Evolutionary conservation across 192 early-diverging fungal species (phyloP).

Genomic region (Dispira simplex): DNA sequence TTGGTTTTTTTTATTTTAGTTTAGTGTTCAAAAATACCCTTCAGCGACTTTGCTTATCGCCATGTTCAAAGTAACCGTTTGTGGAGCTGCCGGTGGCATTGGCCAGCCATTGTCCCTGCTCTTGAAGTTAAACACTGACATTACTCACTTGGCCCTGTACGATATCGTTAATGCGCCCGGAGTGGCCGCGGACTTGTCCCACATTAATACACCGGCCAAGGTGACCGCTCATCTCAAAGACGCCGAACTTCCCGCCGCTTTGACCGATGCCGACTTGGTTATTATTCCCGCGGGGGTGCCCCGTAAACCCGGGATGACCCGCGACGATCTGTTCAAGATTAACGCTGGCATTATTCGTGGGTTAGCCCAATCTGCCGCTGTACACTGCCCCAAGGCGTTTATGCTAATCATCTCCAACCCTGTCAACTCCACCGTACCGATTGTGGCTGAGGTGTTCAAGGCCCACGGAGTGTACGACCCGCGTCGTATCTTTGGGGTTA

Average conservation of each 20-base stretch:
- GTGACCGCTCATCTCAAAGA: conserved; percentile 56
- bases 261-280: conserved; percentile 46
- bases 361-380: conserved; percentile 64
- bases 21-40: no score
- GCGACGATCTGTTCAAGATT: conserved; percentile 97
- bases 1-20: no score
- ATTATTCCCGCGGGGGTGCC: conserved; percentile 96
- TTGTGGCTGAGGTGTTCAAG: conserved; percentile 83
- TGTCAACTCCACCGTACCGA: conserved; percentile 93
- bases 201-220: conserved; percentile 72
- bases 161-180: conserved; percentile 97
- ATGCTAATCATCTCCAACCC: conserved; percentile 87
- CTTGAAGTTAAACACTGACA: conserved; percentile 73
- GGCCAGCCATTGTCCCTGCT: conserved; percentile 93
- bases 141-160: conserved; percentile 79
- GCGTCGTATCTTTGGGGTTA: conserved; percentile 78
- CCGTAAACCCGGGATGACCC: conserved; percentile 97
- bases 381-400: conserved; percentile 71
- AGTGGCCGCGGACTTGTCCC: conserved; percentile 86
- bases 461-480: conserved; percentile 73
- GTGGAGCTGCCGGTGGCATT: conserved; percentile 84
- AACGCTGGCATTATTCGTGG: conserved; percentile 89
- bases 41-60: conserved; percentile 9
- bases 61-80: conserved; percentile 40
- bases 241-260: conserved; percentile 48